phyloP scores from a whole-genome alignment of 345 rosid species.

The Lepidium didymum region DNA sequence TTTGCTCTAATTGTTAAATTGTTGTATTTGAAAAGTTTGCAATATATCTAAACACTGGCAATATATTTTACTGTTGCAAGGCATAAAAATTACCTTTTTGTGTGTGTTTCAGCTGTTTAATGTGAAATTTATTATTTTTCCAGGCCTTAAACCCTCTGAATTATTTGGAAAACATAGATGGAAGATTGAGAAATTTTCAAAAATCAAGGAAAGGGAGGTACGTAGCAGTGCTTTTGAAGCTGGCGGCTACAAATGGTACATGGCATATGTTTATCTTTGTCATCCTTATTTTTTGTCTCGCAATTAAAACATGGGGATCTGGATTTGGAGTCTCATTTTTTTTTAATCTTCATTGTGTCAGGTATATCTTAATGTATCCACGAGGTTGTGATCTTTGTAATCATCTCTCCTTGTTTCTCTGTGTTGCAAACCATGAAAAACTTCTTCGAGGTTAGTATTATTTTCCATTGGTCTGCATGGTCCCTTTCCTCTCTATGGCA shows the following conservation, averaged over 20 bases:
- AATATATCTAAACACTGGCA: neutral
- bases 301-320: neutral
- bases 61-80: neutral
- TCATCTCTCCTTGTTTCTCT: conserved; percentile 95
- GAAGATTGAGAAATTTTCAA: conserved; percentile 89
- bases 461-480: neutral
- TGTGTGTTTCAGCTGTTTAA: neutral
- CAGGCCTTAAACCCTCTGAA: conserved; percentile 84
- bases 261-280: conserved; percentile 3
- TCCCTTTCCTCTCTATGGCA: neutral
- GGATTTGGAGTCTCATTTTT: neutral
- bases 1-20: neutral
- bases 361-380: conserved; percentile 97
- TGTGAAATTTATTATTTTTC: neutral
- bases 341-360: conserved; percentile 24
- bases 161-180: conserved; percentile 70
- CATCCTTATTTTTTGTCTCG: neutral
- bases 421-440: conserved; percentile 91
- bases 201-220: conserved; percentile 82
- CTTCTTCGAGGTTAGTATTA: conserved; percentile 82
- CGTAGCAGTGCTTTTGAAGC: conserved; percentile 76
- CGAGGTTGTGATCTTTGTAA: conserved; percentile 96
- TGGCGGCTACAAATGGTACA: conserved; percentile 96
- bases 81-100: neutral
- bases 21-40: neutral